Base-by-base conservation (phyloP, 2,329 filamentous ascomycete species). In the Fusarium sterilihyphosum region DNA sequence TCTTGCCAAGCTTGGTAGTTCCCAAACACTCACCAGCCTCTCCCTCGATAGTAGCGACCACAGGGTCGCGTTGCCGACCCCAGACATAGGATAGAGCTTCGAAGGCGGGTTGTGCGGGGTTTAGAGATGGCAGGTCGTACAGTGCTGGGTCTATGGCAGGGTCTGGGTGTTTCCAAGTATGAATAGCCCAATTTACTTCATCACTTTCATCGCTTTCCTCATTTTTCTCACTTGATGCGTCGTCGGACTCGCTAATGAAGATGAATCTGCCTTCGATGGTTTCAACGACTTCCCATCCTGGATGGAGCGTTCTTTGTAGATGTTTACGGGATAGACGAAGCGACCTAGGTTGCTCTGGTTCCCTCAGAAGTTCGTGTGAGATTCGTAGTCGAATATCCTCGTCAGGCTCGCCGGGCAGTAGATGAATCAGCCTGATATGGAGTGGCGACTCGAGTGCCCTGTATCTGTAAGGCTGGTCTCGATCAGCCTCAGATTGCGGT, bases 1-100 rank as follows among this genome's bases (percentile, higher is more conserved):
- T 54, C 14, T 13, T 8, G 2, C 52, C 52, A 17, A 54, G 20
- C 8, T 38, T 38, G 1, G 29, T 54, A 9, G 1, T 38, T 38
- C 52, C 35, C 7, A 54, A 14, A 17, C 1, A 13, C 8, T 38
- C 20, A 0, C 52, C 10, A 17, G 0, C 10, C 11, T 9, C 0
- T 18, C 52, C 20, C 11, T 54, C 18, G 4, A 40, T 2, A 3
- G 20, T 13, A 26, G 52, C 35, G 5, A 13, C 10, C 5, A 38
- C 18, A 17, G 24, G 20, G 14, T 17, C 14, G 9, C 8, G 4
- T 6, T 54, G 24, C 5, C 5, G 5, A 5, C 52, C 52, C 52
- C 35, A 54, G 35, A 4, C 52, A n/a, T 54, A 38, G 24, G 52
- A 54, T 13, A 54, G 24, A 40, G 52, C 52, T 29, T 54, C 52